A percentile compares a stretch with the other conserved stretches of the same genome.
These are phyloP conservation scores for Coemansia sp. DNA, from an alignment of 192 early-diverging fungal species.

Conservation along the genomic window DNA sequence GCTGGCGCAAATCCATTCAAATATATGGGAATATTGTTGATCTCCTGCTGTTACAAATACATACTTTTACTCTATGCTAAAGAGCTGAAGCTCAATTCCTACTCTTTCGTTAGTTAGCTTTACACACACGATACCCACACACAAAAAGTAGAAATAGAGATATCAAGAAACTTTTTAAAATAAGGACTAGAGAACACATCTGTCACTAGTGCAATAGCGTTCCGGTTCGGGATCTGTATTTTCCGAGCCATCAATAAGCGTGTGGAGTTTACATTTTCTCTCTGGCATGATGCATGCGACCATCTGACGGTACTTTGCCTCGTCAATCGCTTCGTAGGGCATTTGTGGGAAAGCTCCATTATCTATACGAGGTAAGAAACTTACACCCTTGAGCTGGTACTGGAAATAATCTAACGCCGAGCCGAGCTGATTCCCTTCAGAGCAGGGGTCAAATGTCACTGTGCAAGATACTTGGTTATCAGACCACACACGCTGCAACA, in stretches of 20 bases:
- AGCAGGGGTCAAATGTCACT: slow-evolving; percentile 48
- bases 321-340: slow-evolving; percentile 53
- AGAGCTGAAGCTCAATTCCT: too few species aligned
- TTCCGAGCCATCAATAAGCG: slow-evolving; percentile 3
- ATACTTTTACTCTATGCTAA: too few species aligned
- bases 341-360: slow-evolving; percentile 52
- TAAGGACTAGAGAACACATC: slow-evolving; percentile 4
- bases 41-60: too few species aligned
- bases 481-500: slow-evolving; percentile 51
- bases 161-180: too few species aligned
- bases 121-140: too few species aligned
- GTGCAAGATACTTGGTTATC: slow-evolving; percentile 58
- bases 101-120: too few species aligned
- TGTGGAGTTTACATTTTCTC: not conserved
- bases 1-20: too few species aligned
- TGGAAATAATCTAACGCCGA: slow-evolving; percentile 54
- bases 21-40: too few species aligned
- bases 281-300: slow-evolving; percentile 11
- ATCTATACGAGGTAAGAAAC: slow-evolving; percentile 44
- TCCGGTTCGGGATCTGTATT: slow-evolving; percentile 14
- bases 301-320: slow-evolving; percentile 30
- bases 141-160: too few species aligned
- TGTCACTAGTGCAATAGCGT: slow-evolving; percentile 14
- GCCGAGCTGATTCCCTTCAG: slow-evolving; percentile 24
- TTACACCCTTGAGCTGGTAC: slow-evolving; percentile 54